Conservation (phyloP, 306 rosid genomes). For the Glycine soja region DNA sequence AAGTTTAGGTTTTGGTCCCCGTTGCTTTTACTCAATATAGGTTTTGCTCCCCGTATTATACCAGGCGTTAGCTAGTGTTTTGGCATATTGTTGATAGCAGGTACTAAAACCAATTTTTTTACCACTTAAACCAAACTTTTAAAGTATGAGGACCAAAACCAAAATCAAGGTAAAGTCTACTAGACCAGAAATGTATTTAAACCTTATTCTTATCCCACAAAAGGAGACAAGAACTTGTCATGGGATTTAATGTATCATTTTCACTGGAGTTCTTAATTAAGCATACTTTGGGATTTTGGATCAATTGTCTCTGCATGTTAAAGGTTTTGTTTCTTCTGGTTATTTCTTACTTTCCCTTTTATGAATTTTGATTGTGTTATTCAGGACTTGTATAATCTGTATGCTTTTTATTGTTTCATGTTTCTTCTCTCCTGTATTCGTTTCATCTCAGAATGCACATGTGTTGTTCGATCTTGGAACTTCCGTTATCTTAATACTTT, state of each 20-base stretch:
- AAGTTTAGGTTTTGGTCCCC: background rate
- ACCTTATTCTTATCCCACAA: background rate
- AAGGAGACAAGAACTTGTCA: background rate
- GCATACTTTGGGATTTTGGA: conserved; percentile 17
- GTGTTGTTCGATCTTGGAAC: background rate
- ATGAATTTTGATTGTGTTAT: conserved; percentile 8
- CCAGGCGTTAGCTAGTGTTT: background rate
- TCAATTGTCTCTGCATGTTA: background rate
- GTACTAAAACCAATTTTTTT: background rate
- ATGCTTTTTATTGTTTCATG: conserved; percentile 25
- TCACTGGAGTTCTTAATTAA: background rate
- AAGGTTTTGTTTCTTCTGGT: conserved; percentile 19
- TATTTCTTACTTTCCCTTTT: conserved; percentile 1
- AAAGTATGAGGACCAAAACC: background rate
- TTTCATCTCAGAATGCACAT: conserved; percentile 30
- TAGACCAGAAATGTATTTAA: background rate
- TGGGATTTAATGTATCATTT: background rate
- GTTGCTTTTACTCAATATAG: background rate
- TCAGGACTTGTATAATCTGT: conserved; percentile 33
- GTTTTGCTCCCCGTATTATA: background rate
- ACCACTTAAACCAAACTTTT: background rate
- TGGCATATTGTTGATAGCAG: background rate
- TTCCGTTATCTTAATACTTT: background rate
- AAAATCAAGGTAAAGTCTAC: background rate
- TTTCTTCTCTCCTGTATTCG: conserved; percentile 7